Conservation (phyloP, 768 basidiomycete genomes). For the Rhizopogon vesiculosus region DNA sequence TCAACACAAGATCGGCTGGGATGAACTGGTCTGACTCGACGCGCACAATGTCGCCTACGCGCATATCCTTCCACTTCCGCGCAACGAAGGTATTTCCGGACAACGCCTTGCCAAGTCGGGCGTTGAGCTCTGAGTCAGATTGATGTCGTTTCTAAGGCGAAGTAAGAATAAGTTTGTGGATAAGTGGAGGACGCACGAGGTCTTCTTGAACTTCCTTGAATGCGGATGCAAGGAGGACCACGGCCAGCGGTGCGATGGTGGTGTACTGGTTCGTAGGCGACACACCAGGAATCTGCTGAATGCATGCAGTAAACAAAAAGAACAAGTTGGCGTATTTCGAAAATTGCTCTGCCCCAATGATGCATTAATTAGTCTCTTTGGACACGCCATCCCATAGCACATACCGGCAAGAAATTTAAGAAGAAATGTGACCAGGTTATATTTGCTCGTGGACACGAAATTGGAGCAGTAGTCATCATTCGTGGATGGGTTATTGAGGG, state of each 20-base stretch:
- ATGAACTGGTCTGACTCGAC: slow-evolving; percentile 92
- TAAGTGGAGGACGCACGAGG: slow-evolving; percentile 47
- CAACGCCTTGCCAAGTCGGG: slow-evolving; percentile 76
- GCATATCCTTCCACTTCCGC: slow-evolving; percentile 84
- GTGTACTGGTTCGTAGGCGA: slow-evolving; percentile 96
- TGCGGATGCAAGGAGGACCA: slow-evolving; percentile 89
- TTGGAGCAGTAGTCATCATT: slow-evolving; percentile 73
- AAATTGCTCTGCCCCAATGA: slow-evolving; percentile 73
- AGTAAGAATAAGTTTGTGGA: slow-evolving; percentile 1
- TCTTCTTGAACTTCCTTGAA: slow-evolving; percentile 97
- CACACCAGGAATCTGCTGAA: slow-evolving; percentile 97
- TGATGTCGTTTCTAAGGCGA: slow-evolving; percentile 85
- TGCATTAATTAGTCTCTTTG: slow-evolving; percentile 3
- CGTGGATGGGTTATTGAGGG: slow-evolving; percentile 70
- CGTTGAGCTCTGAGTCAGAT: slow-evolving; percentile 89
- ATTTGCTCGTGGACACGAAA: slow-evolving; percentile 92
- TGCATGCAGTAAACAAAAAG: slow-evolving; percentile 96
- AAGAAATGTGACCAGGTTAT: slow-evolving; percentile 80
- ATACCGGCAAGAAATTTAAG: slow-evolving; percentile 91
- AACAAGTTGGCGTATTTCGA: slow-evolving; percentile 98
- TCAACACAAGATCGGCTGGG: slow-evolving; percentile 86
- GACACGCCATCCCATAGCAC: slow-evolving; percentile 16
- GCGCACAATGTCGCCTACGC: slow-evolving; percentile 90
- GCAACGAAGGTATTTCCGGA: slow-evolving; percentile 60
- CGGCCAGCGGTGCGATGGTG: slow-evolving; percentile 85